A percentile compares a stretch with the other conserved stretches of the same genome.
phyloP scores from a whole-genome alignment of 495 filamentous ascomycete genomes.

The Neurospora sublineolata region DNA sequence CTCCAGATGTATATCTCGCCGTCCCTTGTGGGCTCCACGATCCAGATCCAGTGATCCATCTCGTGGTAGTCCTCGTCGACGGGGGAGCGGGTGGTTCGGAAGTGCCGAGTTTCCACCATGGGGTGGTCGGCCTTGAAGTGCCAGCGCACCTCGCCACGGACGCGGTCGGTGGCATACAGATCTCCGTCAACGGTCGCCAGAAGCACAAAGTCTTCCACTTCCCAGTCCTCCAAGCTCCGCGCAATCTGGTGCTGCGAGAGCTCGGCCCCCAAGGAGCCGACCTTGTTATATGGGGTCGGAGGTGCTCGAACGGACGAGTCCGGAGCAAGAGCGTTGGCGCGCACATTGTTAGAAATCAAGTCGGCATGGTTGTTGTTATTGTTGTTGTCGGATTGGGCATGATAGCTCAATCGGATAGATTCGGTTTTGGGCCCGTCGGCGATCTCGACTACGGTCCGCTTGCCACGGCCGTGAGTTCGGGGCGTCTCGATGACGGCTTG shows the following conservation, averaged over 20 bases:
- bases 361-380: conserved; percentile 26
- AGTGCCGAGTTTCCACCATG: conserved; percentile 81
- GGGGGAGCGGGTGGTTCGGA: conserved; percentile 56
- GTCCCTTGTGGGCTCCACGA: conserved; percentile 83
- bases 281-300: conserved; percentile 53
- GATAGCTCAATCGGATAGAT: neutral
- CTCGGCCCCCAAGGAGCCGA: conserved; percentile 41
- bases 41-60: conserved; percentile 85
- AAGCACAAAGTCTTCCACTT: conserved; percentile 99
- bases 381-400: conserved; percentile 1
- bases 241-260: conserved; percentile 70
- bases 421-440: conserved; percentile 2
- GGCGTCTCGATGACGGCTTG: conserved; percentile 16
- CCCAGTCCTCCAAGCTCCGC: conserved; percentile 96
- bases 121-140: conserved; percentile 69
- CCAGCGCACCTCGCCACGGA: conserved; percentile 74
- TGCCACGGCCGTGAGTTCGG: conserved; percentile 13
- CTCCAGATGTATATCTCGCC: conserved; percentile 84
- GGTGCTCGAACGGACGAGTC: conserved; percentile 77
- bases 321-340: conserved; percentile 92
- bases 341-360: conserved; percentile 59
- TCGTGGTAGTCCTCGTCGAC: conserved; percentile 44
- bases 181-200: conserved; percentile 98
- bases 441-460: conserved; percentile 10
- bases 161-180: conserved; percentile 83